Conservation (phyloP, 2,329 filamentous ascomycete species). For the Fusarium lyarnte region DNA sequence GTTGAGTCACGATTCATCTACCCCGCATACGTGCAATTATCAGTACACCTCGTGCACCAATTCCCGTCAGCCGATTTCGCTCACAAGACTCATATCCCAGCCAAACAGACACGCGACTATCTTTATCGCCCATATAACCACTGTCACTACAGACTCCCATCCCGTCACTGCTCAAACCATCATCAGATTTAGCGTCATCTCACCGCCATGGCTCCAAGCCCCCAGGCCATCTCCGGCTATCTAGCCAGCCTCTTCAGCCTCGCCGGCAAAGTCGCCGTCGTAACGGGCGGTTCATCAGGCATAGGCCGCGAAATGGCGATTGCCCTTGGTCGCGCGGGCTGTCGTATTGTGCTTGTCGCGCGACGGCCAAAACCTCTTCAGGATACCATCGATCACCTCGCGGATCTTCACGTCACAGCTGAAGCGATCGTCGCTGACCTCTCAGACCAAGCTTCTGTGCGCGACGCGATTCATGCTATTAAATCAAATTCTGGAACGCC, state of each 20-base stretch:
- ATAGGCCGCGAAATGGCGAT: conserved; percentile 48
- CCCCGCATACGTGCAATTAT: conserved; percentile 20
- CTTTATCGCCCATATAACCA: rapidly evolving
- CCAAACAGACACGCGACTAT: background rate
- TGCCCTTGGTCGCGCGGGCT: conserved; percentile 45
- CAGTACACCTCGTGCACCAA: conserved; percentile 14
- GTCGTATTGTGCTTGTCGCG: conserved; percentile 46
- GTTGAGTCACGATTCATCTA: conserved; percentile 12
- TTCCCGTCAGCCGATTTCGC: conserved; percentile 20
- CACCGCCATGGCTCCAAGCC: conserved; percentile 23
- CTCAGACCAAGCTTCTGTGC: conserved; percentile 22
- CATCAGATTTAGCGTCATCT: background rate
- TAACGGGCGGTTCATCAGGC: conserved; percentile 49
- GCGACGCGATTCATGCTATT: conserved; percentile 33
- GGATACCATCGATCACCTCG: conserved; percentile 39
- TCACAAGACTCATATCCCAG: conserved; percentile 20
- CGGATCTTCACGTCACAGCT: conserved; percentile 39
- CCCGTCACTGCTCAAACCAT: background rate
- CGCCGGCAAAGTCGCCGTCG: conserved; percentile 43
- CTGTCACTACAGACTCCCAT: background rate
- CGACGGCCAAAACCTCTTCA: conserved; percentile 39
- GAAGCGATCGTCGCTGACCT: conserved; percentile 33
- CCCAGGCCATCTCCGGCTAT: conserved; percentile 29
- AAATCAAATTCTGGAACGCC: conserved; percentile 37
- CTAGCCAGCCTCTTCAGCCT: conserved; percentile 46